Conservation (phyloP, 805 yeast genomes). For the Suhomyces emberorum region DNA sequence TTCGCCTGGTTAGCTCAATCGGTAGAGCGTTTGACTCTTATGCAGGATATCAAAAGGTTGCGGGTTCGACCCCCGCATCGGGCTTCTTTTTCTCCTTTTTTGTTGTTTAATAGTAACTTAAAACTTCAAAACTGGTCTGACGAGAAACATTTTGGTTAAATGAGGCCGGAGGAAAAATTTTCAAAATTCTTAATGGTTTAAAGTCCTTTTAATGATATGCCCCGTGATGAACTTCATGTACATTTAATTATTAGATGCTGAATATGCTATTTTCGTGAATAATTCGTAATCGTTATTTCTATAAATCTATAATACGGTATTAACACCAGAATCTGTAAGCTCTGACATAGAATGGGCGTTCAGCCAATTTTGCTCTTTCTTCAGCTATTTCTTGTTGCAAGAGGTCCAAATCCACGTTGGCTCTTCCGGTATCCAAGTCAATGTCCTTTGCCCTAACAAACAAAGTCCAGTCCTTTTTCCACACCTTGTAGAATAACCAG, state of each 20-base stretch:
- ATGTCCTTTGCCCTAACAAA: constrained; percentile 27
- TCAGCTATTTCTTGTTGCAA: constrained; percentile 35
- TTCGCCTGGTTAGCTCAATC: constrained; percentile 10
- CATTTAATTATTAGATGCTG: background rate
- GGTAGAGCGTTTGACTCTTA: constrained; percentile 11
- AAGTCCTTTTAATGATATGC: too few relatives aligned
- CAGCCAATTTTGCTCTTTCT: constrained; percentile 25
- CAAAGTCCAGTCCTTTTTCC: constrained; percentile 23
- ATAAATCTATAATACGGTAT: constrained; percentile 1
- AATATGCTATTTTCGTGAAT: constrained; percentile 2
- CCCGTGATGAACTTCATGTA: background rate
- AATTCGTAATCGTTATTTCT: background rate
- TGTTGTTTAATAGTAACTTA: too few relatives aligned
- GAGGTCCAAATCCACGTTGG: constrained; percentile 29
- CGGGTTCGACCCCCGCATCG: constrained; percentile 11
- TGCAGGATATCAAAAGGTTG: constrained; percentile 7
- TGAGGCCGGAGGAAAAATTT: too few relatives aligned
- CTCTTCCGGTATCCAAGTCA: constrained; percentile 35
- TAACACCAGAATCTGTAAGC: constrained; percentile 31
- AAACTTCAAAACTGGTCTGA: too few relatives aligned
- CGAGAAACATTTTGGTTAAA: too few relatives aligned
- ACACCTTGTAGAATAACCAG: constrained; percentile 31
- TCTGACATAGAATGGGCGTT: constrained; percentile 24
- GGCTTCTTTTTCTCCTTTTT: constrained; percentile 7
- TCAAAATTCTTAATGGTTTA: too few relatives aligned